A percentile compares a stretch with the other conserved stretches of the same genome.
These are phyloP conservation scores for Penicillium canescens DNA, from an alignment of 495 filamentous ascomycete genomes.

Conservation along the genomic window DNA sequence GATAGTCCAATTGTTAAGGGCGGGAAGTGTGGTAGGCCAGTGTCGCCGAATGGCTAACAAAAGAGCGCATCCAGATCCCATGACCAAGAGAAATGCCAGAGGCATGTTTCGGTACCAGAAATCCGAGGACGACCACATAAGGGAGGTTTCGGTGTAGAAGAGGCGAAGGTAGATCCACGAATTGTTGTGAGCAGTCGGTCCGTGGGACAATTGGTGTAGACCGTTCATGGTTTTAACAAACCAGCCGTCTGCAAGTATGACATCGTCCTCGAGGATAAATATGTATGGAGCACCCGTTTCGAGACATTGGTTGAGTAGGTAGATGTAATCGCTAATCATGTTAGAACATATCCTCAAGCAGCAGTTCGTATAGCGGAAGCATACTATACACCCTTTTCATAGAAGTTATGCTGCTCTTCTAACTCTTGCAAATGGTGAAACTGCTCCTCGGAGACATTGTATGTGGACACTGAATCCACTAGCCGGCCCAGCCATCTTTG, in stretches of 20 bases:
- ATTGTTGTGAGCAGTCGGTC: constrained; percentile 1
- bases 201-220: constrained; percentile 28
- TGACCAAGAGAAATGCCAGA: constrained; percentile 32
- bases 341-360: neutral
- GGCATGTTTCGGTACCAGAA: constrained; percentile 40
- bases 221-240: constrained; percentile 39
- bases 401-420: constrained; percentile 22
- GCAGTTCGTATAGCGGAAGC: neutral
- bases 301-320: constrained; percentile 40
- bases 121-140: constrained; percentile 38
- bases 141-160: constrained; percentile 48
- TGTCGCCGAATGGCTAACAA: constrained; percentile 16
- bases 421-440: constrained; percentile 18
- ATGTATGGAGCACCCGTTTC: constrained; percentile 41
- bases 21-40: constrained; percentile 13
- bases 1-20: constrained; percentile 36
- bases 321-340: constrained; percentile 39
- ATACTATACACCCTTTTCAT: constrained; percentile 35
- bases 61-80: constrained; percentile 12
- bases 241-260: constrained; percentile 50
- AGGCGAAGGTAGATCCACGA: constrained; percentile 50
- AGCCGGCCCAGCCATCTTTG: constrained; percentile 51
- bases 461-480: constrained; percentile 21
- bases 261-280: constrained; percentile 48
- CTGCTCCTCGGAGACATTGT: constrained; percentile 18